Conservation (phyloP, 768 basidiomycete genomes). For the Termitomyces sp. region DNA sequence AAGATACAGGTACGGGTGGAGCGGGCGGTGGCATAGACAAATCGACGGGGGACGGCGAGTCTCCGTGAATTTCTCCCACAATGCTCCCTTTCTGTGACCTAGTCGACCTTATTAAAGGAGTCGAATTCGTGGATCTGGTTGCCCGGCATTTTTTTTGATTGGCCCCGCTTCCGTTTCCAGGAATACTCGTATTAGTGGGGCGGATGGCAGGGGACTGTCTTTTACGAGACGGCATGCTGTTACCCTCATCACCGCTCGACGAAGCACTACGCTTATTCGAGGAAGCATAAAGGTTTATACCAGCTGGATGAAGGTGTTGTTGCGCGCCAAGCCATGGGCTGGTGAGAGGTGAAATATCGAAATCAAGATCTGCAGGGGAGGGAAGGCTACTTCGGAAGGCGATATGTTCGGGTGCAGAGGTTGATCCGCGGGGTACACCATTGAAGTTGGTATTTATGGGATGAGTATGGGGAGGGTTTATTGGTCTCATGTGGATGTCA, state of each 20-base stretch:
- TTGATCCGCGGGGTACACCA: conserved; percentile 26
- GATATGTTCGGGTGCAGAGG: conserved; percentile 69
- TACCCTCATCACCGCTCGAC: conserved; percentile 46
- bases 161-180: neutral
- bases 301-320: conserved; percentile 29
- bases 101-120: conserved; percentile 48
- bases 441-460: conserved; percentile 16
- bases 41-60: conserved; percentile 86
- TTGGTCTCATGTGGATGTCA: conserved; percentile 16
- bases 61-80: conserved; percentile 31
- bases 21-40: conserved; percentile 86
- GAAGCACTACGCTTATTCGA: conserved; percentile 53
- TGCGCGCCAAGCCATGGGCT: conserved; percentile 76
- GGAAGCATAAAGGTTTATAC: conserved; percentile 9
- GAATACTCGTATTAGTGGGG: conserved; percentile 22
- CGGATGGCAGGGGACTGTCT: conserved; percentile 47
- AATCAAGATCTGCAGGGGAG: conserved; percentile 51
- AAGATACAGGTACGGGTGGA: conserved; percentile 22
- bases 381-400: conserved; percentile 53
- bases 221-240: conserved; percentile 40
- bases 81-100: conserved; percentile 36
- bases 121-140: conserved; percentile 54
- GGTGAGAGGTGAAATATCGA: conserved; percentile 74
- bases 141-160: conserved; percentile 20
- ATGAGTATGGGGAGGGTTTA: conserved; percentile 10